Base-by-base conservation (phyloP, 2,329 filamentous ascomycete genomes). In the Penicillium brasilianum region DNA sequence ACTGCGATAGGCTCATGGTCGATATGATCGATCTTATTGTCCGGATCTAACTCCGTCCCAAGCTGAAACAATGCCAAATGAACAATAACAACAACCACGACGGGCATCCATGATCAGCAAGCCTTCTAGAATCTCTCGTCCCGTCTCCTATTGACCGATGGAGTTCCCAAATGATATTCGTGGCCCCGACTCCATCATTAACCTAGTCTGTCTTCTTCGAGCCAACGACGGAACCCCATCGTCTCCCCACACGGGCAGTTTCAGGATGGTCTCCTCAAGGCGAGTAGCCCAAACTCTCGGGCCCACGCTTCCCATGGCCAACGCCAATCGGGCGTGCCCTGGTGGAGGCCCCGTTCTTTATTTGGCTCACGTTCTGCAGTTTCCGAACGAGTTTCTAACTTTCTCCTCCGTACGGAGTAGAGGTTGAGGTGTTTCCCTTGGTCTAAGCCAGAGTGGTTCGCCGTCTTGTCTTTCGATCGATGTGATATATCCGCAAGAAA, bases 311-410 rank as follows among this genome's bases (percentile, higher is more conserved):
- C 18, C 18, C 6, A 14, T 16, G 1, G 14, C 14, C 14, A 28
- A 14, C 25, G 20, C 44, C 44, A 48, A 48, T 48, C 22, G 44
- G 44, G 13, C 20, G n/a, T 20, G 10, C 8, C 13, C 9, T 4
- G 8, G 44, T 48, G 44, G 44, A 25, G 22, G 44, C 25, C 14
- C 14, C 22, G 28, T 48, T 48, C 25, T 28, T 48, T n/a, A 28
- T 48, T 48, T 48, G 44, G 44, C 44, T 48, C 22, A 22, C 22
- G 16, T n/a, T n/a, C 22, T 48, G 44, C 44, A 48, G 43, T 46
- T 28, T 46, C 43, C 20, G 20, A 37, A 37, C 16, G 44, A 48
- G 44, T 48, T 48, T 28, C 44, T 16, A 30, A n/a, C 44, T 48
- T 28, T n/a, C 22, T 28, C n/a, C n/a, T n/a, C n/a, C n/a, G n/a